Evolutionary conservation across 1,139 yeast species (phyloP), one percentile per base, ranked within the genome.

Genomic region (Maudiozyma humilis): DNA sequence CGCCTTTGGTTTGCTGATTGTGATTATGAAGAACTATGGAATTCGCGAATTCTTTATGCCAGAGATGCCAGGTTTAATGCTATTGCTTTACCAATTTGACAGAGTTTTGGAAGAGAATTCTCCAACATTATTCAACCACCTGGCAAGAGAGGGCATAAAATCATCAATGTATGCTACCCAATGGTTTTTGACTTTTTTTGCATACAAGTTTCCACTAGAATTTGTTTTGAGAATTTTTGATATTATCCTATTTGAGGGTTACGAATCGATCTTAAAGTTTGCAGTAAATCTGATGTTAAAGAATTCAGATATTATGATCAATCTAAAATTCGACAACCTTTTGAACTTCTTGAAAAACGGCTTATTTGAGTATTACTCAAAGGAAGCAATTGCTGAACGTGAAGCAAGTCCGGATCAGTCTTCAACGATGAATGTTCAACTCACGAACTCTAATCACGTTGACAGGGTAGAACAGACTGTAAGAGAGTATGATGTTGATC

Each of bases 111-210:
- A 87, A 59, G 59, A 54, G 34, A 47, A 44, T 18, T 47, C 51
- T 23, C 51, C 54, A 0, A 70, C 71, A 5, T 71, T 91, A 41
- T 79, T 80, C 62, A 75, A 77, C 45, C 96, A 91, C 66, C 68
- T 91, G 56, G 73, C 76, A 20, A 78, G 86, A 50, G 91, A 88
- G 62, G 96, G 96, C 3, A 79, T 91, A 17, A 76, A 82, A 49
- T 82, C 95, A 1, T 82, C 91, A 19, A 89, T 89, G 96, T 91
- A 85, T 68, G 96, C 96, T 0, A 78, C 91, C 1, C 96, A 91
- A 63, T 91, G 97, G 97, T 88, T 91, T 59, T 71, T 88, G 55
- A 89, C 97, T 0, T 72, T 88, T 52, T 89, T 89, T 67, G 93
- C 95, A 12, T 87, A 87, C 67, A 44, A 41, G 14, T 86, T 89